Conservation (phyloP, 78 protist species). For the Creolimax fragrantissima region DNA sequence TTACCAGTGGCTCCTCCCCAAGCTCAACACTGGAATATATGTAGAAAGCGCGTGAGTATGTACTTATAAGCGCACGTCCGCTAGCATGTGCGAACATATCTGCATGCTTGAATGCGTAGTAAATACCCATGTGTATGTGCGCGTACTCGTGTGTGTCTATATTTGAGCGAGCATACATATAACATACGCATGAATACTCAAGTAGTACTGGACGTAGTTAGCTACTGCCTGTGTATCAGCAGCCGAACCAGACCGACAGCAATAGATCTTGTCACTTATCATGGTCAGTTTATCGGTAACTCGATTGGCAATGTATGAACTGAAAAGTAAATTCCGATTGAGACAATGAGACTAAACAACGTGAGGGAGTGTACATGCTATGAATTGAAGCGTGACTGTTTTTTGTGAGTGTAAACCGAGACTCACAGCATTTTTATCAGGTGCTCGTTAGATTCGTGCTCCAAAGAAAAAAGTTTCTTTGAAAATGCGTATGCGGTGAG, state of each 20-base stretch:
- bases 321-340: no score
- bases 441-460: no score
- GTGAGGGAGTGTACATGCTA: no score
- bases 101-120: neutral
- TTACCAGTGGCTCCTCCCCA: slow-evolving; percentile 70
- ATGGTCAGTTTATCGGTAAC: slow-evolving; percentile 87
- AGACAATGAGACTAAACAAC: no score
- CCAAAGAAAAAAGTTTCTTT: no score
- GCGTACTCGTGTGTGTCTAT: neutral
- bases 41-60: neutral
- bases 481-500: no score
- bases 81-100: neutral
- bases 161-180: neutral
- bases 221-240: slow-evolving; percentile 95
- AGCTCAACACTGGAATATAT: slow-evolving; percentile 56
- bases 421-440: no score
- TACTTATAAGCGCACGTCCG: neutral
- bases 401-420: no score
- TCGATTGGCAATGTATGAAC: slow-evolving; percentile 86
- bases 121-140: neutral
- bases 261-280: slow-evolving; percentile 73
- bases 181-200: slow-evolving; percentile 57
- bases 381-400: no score
- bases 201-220: slow-evolving; percentile 66
- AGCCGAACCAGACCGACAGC: slow-evolving; percentile 95